Conservation (phyloP, 371 early-diverging fungal genomes). For the Smittium mucronatum region DNA sequence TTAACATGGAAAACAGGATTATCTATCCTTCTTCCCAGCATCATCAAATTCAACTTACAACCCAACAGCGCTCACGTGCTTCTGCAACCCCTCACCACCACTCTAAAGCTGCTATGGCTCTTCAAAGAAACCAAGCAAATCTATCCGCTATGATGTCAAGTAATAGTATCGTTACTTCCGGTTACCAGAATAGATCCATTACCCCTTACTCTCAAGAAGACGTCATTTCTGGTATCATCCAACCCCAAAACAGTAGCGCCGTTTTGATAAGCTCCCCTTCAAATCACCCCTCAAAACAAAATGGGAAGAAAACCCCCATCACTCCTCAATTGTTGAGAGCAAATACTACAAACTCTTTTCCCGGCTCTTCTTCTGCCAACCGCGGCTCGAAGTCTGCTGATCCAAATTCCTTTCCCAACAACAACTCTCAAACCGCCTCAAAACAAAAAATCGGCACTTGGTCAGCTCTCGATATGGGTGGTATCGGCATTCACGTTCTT, state of each 20-base stretch:
- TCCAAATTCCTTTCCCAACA: slow-evolving; percentile 12
- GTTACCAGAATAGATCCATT: background rate
- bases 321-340: background rate
- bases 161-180: background rate
- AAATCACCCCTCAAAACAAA: no score
- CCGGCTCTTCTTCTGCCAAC: no score
- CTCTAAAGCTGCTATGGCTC: slow-evolving; percentile 60
- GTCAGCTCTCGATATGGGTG: slow-evolving; percentile 81
- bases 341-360: background rate
- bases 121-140: slow-evolving; percentile 29
- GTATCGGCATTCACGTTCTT: slow-evolving; percentile 77
- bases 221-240: background rate
- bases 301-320: background rate
- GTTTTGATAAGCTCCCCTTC: background rate
- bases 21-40: slow-evolving; percentile 33
- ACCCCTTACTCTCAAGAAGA: background rate
- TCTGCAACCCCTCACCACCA: slow-evolving; percentile 76
- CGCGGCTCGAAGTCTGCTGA: slow-evolving; percentile 1
- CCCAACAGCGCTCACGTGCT: slow-evolving; percentile 58
- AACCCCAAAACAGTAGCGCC: background rate
- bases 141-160: slow-evolving; percentile 10
- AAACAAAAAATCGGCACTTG: slow-evolving; percentile 32
- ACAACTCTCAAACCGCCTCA: background rate
- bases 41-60: slow-evolving; percentile 57
- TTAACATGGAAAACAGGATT: background rate